Base-by-base conservation (phyloP, 2,329 filamentous ascomycete genomes). In the Cryphonectria naterciae region DNA sequence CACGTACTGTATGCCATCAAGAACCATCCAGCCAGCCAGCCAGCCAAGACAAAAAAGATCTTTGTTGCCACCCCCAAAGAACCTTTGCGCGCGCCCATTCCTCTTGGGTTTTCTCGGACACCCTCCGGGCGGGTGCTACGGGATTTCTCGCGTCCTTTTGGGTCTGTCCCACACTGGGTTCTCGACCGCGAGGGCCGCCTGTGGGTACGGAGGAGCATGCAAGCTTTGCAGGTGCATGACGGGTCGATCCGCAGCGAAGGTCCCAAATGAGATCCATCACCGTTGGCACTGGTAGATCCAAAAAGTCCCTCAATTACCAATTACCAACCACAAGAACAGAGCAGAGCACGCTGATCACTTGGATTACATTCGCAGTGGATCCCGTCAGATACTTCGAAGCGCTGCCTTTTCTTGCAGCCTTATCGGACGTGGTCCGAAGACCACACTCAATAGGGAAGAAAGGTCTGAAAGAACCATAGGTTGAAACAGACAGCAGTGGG, bases 401-500 rank as follows among this genome's bases (percentile, higher is more conserved):
- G 32, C 64, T 41, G 25, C 32, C 32, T 25, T 32, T 25, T 49
- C 19, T 39, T 32, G 65, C 64, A 66, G 64, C 71, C 67, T 65
- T 70, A 70, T 68, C 71, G 71, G 71, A 17, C 65, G 66, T 35
- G 60, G 35, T 63, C 68, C 71, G 71, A 70, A 54, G 25, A 28
- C 25, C 28, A 15, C 54, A 58, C 28, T 58, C 28, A 32, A 32
- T 32, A 32, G 32, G 32, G 32, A 15, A 7, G 25, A 32, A 58
- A 19, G 6, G 22, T 15, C 35, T 58, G 54, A 35, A 35, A 58
- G 25, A 28, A 25, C 4, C 13, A 25, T 4, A 58, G 54, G 28
- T 58, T 58, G 25, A 28, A 35, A 58, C 13, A 17, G 54, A 32
- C 13, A 32, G 54, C 3, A 32, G 46, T 49, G 46, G 46, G 46